These are phyloP conservation scores for Rhynchosporium graminicola DNA, from an alignment of 2,329 filamentous ascomycete species.

Conservation along the genomic window DNA sequence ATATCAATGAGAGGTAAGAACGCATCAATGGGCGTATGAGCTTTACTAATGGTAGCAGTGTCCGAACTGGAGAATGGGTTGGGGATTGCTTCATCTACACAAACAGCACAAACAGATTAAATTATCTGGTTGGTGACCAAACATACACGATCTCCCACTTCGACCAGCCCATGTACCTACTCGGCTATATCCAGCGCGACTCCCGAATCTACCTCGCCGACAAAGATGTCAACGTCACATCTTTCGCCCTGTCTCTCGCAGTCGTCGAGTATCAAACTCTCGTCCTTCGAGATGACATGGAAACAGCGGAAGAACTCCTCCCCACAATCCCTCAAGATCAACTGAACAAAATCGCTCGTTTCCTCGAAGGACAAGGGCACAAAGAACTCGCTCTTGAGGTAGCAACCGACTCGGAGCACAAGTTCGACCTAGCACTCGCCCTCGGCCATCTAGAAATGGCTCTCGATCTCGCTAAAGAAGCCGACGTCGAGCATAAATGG, in stretches of 20 bases:
- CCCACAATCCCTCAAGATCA: slow-evolving; percentile 85
- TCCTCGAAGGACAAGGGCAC: slow-evolving; percentile 94
- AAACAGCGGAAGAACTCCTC: slow-evolving; percentile 83
- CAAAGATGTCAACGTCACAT: slow-evolving; percentile 91
- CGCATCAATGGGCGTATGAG: neutral
- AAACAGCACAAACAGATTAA: slow-evolving; percentile 92
- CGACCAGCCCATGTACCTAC: slow-evolving; percentile 89
- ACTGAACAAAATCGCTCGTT: slow-evolving; percentile 96
- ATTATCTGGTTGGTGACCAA: slow-evolving; percentile 97
- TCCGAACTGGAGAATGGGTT: slow-evolving; percentile 95
- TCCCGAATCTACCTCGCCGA: slow-evolving; percentile 94
- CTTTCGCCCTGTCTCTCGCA: slow-evolving; percentile 85
- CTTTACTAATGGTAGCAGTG: slow-evolving; percentile 50
- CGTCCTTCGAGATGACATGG: slow-evolving; percentile 90
- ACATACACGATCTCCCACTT: slow-evolving; percentile 98
- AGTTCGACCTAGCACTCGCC: slow-evolving; percentile 86
- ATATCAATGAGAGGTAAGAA: slow-evolving; percentile 81
- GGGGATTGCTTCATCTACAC: slow-evolving; percentile 99
- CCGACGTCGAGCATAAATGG: slow-evolving; percentile 95
- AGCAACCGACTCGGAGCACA: slow-evolving; percentile 92
- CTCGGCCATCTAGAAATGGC: slow-evolving; percentile 85
- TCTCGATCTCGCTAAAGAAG: slow-evolving; percentile 77
- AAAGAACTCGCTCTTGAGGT: slow-evolving; percentile 95
- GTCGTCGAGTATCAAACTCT: slow-evolving; percentile 97
- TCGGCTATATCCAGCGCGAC: slow-evolving; percentile 94